Evolutionary conservation across 2,329 filamentous ascomycete species (phyloP).

Genomic region (Fusarium sp.): DNA sequence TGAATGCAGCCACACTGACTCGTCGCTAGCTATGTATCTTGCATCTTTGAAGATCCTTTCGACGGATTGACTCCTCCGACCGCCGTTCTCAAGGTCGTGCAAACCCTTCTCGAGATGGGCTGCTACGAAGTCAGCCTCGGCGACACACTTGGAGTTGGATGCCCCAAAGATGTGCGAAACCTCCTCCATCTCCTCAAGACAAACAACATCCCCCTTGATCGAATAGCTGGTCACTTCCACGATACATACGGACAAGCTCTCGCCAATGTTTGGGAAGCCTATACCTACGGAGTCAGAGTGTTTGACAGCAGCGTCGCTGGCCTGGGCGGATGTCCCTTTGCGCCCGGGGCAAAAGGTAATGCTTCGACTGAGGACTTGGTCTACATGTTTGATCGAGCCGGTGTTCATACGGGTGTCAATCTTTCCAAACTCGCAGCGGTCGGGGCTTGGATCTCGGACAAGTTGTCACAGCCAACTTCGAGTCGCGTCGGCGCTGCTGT

Average conservation of each 20-base stretch:
- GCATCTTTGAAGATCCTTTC: neutral
- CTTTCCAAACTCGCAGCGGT: constrained; percentile 62
- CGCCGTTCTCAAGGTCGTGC: constrained; percentile 46
- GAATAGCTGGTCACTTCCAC: neutral
- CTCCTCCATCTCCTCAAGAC: constrained; percentile 52
- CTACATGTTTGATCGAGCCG: neutral
- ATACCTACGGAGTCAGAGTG: neutral
- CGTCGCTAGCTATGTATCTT: neutral
- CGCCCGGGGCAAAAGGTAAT: neutral
- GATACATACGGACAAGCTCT: neutral
- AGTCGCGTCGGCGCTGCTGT: constrained; percentile 58
- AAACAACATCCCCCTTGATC: neutral
- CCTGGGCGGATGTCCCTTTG: neutral
- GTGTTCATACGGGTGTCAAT: constrained; percentile 57
- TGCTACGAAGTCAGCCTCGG: constrained; percentile 75
- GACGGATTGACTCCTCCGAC: neutral
- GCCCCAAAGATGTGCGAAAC: constrained; percentile 46
- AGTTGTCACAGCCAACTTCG: constrained; percentile 59
- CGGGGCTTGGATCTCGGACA: constrained; percentile 66
- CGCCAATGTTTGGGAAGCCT: neutral
- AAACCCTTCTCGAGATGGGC: constrained; percentile 67
- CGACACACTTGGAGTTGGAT: constrained; percentile 73
- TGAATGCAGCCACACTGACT: neutral
- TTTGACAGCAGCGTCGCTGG: neutral
- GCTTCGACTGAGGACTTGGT: neutral